Evolutionary conservation across 768 basidiomycete species (phyloP).

Genomic region (Collybiopsis confluens): DNA sequence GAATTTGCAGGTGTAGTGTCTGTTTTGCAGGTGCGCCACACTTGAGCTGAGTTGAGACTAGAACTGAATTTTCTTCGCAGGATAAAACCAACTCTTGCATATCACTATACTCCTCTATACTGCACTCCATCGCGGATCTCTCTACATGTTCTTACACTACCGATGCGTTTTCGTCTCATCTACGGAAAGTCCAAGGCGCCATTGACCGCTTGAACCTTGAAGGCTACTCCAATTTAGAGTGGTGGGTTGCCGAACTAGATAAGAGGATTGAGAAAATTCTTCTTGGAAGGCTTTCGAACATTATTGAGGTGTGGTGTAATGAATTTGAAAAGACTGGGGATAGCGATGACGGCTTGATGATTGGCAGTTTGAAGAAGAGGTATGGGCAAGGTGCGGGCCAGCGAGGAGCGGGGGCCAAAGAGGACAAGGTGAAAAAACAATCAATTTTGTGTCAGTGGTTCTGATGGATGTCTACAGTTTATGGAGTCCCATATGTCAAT

Average conservation of each 20-base stretch:
- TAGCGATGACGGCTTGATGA: conserved; percentile 12
- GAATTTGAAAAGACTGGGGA: conserved; percentile 83
- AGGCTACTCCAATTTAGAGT: conserved; percentile 91
- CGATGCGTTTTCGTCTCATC: conserved; percentile 76
- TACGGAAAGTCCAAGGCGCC: conserved; percentile 82
- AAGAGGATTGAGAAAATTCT: conserved; percentile 81
- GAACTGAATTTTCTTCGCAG: conserved; percentile 27
- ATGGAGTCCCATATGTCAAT: conserved; percentile 71
- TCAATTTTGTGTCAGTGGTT: conserved; percentile 18
- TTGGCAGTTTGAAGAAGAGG: conserved; percentile 50
- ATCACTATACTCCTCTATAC: conserved; percentile 84
- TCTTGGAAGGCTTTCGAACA: conserved; percentile 65
- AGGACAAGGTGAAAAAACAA: conserved; percentile 61
- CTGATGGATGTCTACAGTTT: conserved; percentile 35
- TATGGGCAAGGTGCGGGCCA: conserved; percentile 47
- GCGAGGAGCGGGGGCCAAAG: conserved; percentile 65
- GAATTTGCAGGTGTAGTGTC: conserved; percentile 95
- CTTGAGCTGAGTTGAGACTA: background rate
- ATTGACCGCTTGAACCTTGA: conserved; percentile 94
- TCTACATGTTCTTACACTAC: conserved; percentile 79
- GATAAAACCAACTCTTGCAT: conserved; percentile 96
- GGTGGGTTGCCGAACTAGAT: conserved; percentile 84
- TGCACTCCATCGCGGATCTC: conserved; percentile 81
- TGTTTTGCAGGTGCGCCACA: conserved; percentile 64
- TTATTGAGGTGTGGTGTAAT: conserved; percentile 82